These are phyloP conservation scores for Vicia sativa DNA, from an alignment of 306 rosid species.

Conservation along the genomic window DNA sequence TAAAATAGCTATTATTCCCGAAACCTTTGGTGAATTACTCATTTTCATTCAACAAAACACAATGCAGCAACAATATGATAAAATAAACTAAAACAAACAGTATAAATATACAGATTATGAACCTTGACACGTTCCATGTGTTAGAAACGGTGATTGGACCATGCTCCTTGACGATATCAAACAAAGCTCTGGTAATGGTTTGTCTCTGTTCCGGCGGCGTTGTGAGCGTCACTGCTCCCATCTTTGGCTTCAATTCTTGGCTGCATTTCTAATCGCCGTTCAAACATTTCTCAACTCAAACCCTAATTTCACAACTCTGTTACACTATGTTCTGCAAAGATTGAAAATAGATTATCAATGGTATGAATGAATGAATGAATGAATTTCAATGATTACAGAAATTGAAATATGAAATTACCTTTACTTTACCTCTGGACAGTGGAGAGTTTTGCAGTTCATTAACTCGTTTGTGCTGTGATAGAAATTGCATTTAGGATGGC, in stretches of 20 bases:
- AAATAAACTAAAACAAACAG: not conserved
- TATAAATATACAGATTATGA: not conserved
- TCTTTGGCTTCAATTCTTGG: constrained; percentile 70
- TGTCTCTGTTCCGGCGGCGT: constrained; percentile 82
- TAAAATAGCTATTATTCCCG: not conserved
- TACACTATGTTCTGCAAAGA: not conserved
- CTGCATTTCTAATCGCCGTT: constrained; percentile 59
- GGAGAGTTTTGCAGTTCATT: too few relatives aligned
- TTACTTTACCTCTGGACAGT: not conserved
- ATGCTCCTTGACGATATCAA: constrained; percentile 78
- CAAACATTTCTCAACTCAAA: constrained; percentile 50
- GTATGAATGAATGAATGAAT: too few relatives aligned
- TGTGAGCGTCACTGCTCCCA: constrained; percentile 65
- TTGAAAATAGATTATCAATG: not conserved
- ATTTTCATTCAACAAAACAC: not conserved
- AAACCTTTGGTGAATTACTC: not conserved
- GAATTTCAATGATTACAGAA: not conserved
- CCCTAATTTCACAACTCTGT: constrained; percentile 12
- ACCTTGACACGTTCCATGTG: constrained; percentile 86
- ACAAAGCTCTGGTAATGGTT: constrained; percentile 68
- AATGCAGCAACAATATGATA: not conserved
- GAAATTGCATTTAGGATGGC: too few relatives aligned
- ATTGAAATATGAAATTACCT: not conserved
- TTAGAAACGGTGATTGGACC: constrained; percentile 84
- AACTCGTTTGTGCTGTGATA: too few relatives aligned